phyloP scores from a whole-genome alignment of 768 basidiomycete species.

The Psilocybe cyanescens region DNA sequence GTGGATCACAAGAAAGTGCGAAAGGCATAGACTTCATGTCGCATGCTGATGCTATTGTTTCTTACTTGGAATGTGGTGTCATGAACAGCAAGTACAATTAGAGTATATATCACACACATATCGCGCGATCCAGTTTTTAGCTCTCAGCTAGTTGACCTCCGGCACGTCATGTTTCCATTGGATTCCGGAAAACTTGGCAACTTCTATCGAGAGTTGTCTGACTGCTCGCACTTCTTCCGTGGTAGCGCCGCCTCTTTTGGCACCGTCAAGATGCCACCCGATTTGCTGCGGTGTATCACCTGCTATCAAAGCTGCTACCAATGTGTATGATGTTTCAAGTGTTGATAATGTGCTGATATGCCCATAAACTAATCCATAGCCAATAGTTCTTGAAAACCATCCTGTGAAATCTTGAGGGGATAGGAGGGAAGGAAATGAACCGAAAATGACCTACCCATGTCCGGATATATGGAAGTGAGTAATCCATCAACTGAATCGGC shows the following conservation, averaged over 20 bases:
- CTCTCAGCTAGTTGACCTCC: conserved; percentile 1
- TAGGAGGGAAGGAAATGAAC: background rate
- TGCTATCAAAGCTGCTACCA: conserved; percentile 66
- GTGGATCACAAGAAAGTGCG: too few relatives aligned
- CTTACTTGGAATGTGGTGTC: too few relatives aligned
- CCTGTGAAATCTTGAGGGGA: conserved; percentile 34
- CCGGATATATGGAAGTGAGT: conserved; percentile 59
- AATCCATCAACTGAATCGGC: conserved; percentile 49
- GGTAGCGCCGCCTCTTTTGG: conserved; percentile 57
- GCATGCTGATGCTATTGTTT: too few relatives aligned
- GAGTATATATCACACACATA: too few relatives aligned
- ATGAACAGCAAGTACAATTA: too few relatives aligned
- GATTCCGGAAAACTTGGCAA: conserved; percentile 50
- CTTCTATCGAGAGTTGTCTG: conserved; percentile 55
- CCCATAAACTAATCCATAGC: conserved; percentile 60
- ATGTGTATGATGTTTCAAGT: conserved; percentile 60
- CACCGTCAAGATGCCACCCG: conserved; percentile 66
- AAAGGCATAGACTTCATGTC: too few relatives aligned
- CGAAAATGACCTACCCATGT: conserved; percentile 51
- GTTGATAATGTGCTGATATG: conserved; percentile 48
- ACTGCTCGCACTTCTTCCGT: conserved; percentile 56
- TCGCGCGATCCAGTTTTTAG: background rate
- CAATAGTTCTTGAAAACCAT: conserved; percentile 56
- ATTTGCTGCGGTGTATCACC: conserved; percentile 67
- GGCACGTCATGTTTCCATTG: conserved; percentile 59